phyloP scores from a whole-genome alignment of 2,329 filamentous ascomycete species.

The Apiospora rasikravindrae region DNA sequence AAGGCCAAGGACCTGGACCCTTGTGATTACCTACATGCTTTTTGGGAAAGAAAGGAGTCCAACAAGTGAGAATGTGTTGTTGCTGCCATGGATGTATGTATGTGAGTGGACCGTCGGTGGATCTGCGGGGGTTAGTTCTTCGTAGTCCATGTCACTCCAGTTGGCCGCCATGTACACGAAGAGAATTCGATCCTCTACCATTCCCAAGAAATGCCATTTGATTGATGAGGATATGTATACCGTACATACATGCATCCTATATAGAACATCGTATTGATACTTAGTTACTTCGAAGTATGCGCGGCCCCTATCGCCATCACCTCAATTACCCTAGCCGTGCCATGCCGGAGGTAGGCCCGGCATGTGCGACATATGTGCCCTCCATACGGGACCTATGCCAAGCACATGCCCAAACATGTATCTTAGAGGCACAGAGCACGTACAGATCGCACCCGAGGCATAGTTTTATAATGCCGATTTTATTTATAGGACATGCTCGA shows the following conservation, averaged over 20 bases:
- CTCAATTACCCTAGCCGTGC: too few relatives aligned
- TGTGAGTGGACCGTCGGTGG: background rate
- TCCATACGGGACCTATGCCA: background rate
- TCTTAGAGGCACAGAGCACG: background rate
- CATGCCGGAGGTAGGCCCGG: background rate
- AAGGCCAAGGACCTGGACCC: background rate
- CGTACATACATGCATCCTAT: background rate
- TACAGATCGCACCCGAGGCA: background rate
- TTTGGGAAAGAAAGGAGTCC: background rate
- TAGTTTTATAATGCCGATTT: too few relatives aligned
- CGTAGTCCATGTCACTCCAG: slow-evolving; percentile 1
- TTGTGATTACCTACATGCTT: background rate
- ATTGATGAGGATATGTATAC: background rate
- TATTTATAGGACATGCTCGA: background rate
- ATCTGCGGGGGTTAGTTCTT: slow-evolving; percentile 10
- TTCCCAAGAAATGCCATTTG: background rate
- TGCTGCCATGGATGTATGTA: background rate
- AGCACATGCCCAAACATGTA: background rate
- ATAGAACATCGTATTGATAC: background rate
- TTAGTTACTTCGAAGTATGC: background rate
- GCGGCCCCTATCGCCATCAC: background rate
- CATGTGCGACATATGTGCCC: background rate
- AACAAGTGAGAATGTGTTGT: background rate
- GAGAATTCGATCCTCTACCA: background rate
- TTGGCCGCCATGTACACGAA: background rate